These are phyloP conservation scores for Quercus aquifolioides DNA, from an alignment of 306 rosid species.

Conservation along the genomic window DNA sequence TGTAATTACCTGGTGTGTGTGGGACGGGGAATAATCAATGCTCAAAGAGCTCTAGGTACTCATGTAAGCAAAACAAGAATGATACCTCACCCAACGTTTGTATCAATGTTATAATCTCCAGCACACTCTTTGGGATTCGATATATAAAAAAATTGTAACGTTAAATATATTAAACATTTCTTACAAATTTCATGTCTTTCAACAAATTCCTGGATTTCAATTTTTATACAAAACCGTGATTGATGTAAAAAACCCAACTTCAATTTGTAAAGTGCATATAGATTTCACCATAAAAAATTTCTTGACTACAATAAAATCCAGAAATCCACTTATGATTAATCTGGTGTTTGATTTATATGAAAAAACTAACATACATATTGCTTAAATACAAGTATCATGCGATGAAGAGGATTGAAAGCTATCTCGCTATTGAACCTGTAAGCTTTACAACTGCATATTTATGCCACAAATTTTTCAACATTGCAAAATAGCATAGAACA, in stretches of 20 bases:
- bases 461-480: background rate
- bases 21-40: too few species aligned
- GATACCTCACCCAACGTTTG: background rate
- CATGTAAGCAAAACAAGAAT: too few species aligned
- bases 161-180: background rate
- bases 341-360: background rate
- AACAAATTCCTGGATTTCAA: background rate
- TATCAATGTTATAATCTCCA: background rate
- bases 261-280: background rate
- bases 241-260: background rate
- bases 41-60: too few species aligned
- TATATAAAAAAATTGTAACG: background rate
- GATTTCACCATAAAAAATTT: background rate
- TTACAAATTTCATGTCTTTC: background rate
- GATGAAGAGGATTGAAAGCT: background rate
- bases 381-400: background rate
- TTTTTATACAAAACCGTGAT: background rate
- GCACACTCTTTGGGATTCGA: background rate
- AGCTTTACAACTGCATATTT: background rate
- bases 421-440: background rate
- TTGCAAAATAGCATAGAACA: conserved; percentile 12
- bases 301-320: background rate
- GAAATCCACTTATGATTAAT: background rate
- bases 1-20: too few species aligned
- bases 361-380: background rate